Conservation (phyloP, 2,329 filamentous ascomycete genomes). For the Diaporthe helianthi region DNA sequence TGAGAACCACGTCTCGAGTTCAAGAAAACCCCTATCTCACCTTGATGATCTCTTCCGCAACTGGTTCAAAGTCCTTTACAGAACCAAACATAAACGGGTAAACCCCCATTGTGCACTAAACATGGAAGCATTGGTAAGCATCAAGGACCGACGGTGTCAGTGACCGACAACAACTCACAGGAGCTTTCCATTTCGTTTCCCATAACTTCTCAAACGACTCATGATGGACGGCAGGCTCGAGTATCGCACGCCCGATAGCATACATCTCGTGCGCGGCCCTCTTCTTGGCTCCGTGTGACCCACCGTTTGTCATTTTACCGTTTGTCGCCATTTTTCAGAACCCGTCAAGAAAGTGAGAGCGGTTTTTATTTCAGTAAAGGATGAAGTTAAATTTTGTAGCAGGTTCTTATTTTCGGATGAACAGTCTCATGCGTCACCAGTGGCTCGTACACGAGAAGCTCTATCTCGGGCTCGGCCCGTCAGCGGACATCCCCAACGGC, state of each 20-base stretch:
- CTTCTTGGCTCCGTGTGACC: background rate
- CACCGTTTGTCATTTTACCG: background rate
- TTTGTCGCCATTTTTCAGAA: background rate
- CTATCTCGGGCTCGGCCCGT: too few relatives aligned
- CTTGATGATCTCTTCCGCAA: conserved; percentile 67
- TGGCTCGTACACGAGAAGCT: background rate
- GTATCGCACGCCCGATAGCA: conserved; percentile 2
- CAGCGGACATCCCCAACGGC: conserved; percentile 19
- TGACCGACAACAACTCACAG: conserved; percentile 52
- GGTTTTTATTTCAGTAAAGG: too few relatives aligned
- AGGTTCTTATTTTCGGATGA: background rate
- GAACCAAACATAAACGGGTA: conserved; percentile 77
- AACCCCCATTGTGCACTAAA: conserved; percentile 24
- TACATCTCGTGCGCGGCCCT: conserved; percentile 1
- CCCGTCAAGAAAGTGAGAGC: background rate
- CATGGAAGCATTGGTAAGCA: background rate
- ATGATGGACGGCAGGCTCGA: conserved; percentile 23
- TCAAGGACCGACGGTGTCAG: background rate
- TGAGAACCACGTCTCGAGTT: background rate
- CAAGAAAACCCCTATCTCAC: background rate
- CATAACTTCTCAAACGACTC: conserved; percentile 62
- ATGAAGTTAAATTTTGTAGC: background rate
- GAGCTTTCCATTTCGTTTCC: conserved; percentile 79
- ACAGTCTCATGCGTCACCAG: background rate
- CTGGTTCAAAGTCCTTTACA: conserved; percentile 72